Evolutionary conservation across 169 alveolate genomes (phyloP), one percentile per base, ranked within the genome.

Genomic region (Plasmodium reichenowi): DNA sequence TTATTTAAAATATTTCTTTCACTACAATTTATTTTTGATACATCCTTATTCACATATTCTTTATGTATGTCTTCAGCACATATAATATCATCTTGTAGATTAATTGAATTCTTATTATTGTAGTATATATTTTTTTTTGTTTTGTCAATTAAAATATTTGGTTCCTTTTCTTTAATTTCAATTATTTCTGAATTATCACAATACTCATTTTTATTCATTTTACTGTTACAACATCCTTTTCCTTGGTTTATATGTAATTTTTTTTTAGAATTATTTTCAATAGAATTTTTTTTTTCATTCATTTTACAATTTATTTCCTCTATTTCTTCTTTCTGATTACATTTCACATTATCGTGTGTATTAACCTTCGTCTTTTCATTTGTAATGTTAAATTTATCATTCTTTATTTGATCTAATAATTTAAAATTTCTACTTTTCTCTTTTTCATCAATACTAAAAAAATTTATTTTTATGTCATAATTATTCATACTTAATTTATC

Each of bases 401-500:
- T 76, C 67, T 64, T 50, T 66, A 76, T 76, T 64, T 64, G 89
- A 50, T 76, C 76, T 66, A 76, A 76, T 58, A 76, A 76, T 76
- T 64, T 76, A 29, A 76, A 63, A 63, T 76, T 76, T 10, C 17
- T 20, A 24, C 52, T 32, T 63, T 67, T 76, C 67, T 76, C 78
- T 59, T 64, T 59, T 66, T 76, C 89, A 76, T 76, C 78, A 47
- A 76, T 76, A 47, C 22, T 64, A 43, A 76, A 76, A 20, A 26
- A 24, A 17, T 76, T 76, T 76, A 76, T n/a, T 66, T 59, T 70
- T 76, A 76, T 50, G 20, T 76, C 76, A 56, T 45, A 76, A 67
- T 48, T 64, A 22, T 43, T 29, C 67, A 26, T 48, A 29, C 29
- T 8, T 38, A 50, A 29, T 26, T 76, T 38, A 52, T 48, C 89